A percentile compares a stretch with the other conserved stretches of the same genome.
These are phyloP conservation scores for Saccharomycopsis selenospora DNA, from an alignment of 805 yeast species.

Conservation along the genomic window DNA sequence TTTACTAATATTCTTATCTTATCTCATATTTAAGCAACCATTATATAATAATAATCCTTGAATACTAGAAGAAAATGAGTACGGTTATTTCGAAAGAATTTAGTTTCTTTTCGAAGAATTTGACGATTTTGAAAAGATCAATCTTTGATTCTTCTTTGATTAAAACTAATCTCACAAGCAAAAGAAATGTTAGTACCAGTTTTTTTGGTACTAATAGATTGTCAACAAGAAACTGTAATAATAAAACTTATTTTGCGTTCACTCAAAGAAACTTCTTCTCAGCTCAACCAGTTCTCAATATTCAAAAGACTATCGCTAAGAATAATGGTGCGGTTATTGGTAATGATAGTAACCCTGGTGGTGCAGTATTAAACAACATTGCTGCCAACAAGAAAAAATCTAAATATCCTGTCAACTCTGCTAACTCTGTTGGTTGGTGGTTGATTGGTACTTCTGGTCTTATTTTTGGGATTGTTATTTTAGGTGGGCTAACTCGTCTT, in stretches of 20 bases:
- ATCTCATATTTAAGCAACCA: too few relatives aligned
- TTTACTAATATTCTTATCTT: too few relatives aligned
- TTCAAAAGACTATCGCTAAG: too few relatives aligned
- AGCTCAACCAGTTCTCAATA: too few relatives aligned
- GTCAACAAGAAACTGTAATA: background rate
- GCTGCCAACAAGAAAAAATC: constrained; percentile 5
- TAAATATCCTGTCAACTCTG: constrained; percentile 31
- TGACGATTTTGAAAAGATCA: background rate
- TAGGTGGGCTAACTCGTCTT: constrained; percentile 91
- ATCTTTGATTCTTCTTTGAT: background rate
- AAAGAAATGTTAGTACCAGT: too few relatives aligned
- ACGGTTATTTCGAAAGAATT: background rate
- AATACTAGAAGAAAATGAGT: background rate
- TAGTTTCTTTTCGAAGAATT: background rate
- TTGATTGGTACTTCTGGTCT: constrained; percentile 78
- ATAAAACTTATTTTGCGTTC: background rate
- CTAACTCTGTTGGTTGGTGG: constrained; percentile 75
- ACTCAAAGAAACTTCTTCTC: background rate
- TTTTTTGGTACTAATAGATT: background rate
- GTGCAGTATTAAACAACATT: too few relatives aligned
- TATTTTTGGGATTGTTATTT: constrained; percentile 91
- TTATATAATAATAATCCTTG: too few relatives aligned
- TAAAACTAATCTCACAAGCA: too few relatives aligned
- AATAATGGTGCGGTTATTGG: background rate
- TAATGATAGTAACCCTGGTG: too few relatives aligned